Base-by-base conservation (phyloP, 768 basidiomycete genomes). In the Trametes cingulata region DNA sequence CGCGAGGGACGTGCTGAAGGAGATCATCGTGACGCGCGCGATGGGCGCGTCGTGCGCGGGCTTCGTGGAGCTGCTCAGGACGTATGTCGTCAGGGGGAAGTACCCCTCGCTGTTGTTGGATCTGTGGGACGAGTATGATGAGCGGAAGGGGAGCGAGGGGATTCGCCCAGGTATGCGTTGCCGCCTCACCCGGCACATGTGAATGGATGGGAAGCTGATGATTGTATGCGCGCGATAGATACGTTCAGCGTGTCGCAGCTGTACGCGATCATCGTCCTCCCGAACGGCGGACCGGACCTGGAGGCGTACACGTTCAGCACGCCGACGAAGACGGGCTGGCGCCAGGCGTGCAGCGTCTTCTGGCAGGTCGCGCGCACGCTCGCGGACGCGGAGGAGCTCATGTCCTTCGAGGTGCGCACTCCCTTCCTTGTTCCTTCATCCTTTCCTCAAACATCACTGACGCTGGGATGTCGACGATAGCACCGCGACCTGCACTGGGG, bases 401-500 rank as follows among this genome's bases (percentile, higher is more conserved):
- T 88, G 14, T 79, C 83, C 13, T 98, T 99, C 58, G 97, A 99
- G 84, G 96, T 97, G 63, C 56, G 83, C 66, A 42, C 40, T 58
- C 40, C 13, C 17, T 12, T 24, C 27, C 56, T 22, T 40, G 50
- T n/a, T 8, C 17, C 25, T 60, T 37, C 40, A n/a, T 39, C 22
- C 2, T 10, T 20, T 37, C 3, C 25, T n/a, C 37, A 13, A 37
- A 27, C 25, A 3, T 36, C 25, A 15, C 49, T 68, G 29, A 29
- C 10, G 22, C 37, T 7, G 22, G 22, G n/a, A n/a, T n/a, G n/a
- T n/a, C n/a, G n/a, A n/a, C n/a, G n/a, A n/a, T 13, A 99, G 96
- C 97, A 99, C 74, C 93, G 97, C 33, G 97, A 99, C 73, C 84
- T 99, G n/a, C 97, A 99, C 68, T 93, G 93, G 85, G 97, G 97